phyloP scores from a whole-genome alignment of 2,329 filamentous ascomycete species.

The Neofusicoccum umdonicola region DNA sequence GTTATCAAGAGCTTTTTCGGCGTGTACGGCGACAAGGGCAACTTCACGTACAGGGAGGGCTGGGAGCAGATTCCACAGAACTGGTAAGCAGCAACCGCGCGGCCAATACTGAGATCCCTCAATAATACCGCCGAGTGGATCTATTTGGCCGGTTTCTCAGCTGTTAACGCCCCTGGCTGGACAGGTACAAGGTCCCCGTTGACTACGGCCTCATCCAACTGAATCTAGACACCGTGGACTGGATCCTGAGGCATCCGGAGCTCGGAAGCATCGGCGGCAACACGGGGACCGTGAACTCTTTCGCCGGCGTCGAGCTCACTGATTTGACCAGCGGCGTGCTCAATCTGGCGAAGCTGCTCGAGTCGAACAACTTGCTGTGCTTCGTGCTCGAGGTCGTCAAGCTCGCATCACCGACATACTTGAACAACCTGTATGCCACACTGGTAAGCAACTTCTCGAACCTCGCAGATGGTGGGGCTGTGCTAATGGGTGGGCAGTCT shows the following conservation, averaged over 20 bases:
- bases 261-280: conserved; percentile 52
- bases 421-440: conserved; percentile 25
- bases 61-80: background rate
- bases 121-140: too few species aligned
- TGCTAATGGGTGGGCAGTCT: background rate
- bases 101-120: too few species aligned
- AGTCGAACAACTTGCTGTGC: conserved; percentile 39
- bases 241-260: conserved; percentile 39
- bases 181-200: conserved; percentile 48
- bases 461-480: too few species aligned
- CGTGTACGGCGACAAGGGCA: background rate
- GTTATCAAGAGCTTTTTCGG: background rate
- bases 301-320: conserved; percentile 45
- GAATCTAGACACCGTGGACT: conserved; percentile 41
- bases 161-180: conserved; percentile 27
- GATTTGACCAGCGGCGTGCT: conserved; percentile 46
- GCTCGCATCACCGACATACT: conserved; percentile 30
- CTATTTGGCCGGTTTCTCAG: too few species aligned
- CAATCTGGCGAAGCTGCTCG: conserved; percentile 32
- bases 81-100: background rate
- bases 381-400: conserved; percentile 34
- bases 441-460: conserved; percentile 7
- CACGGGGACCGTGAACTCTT: conserved; percentile 50
- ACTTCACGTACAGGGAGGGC: background rate
- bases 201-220: conserved; percentile 49